Percentiles rank a stretch among this genome's conserved stretches.
Conservation (phyloP, 1,139 yeast genomes). For the Saccharomyces hybrid region DNA sequence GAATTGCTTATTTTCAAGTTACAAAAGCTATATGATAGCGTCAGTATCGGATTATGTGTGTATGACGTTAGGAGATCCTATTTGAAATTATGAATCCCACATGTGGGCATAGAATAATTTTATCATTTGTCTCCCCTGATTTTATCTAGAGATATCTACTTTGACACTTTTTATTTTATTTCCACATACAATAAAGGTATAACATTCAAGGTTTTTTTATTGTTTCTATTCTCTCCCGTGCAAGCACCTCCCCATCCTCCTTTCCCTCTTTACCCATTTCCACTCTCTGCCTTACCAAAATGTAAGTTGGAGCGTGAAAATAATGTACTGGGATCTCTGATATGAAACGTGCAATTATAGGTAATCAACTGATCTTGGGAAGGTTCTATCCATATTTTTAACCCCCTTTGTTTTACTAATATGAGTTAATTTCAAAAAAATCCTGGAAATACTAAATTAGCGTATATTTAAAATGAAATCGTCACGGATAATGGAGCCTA, state of each 20-base stretch:
- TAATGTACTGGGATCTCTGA: background rate
- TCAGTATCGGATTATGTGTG: background rate
- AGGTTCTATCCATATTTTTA: too few relatives aligned
- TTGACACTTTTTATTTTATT: too few relatives aligned
- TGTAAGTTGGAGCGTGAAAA: background rate
- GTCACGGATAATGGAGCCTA: background rate
- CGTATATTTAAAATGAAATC: background rate
- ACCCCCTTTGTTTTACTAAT: background rate
- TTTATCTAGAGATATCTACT: background rate
- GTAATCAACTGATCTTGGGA: background rate
- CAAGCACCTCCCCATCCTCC: background rate
- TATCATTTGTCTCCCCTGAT: background rate
- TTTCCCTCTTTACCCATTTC: background rate
- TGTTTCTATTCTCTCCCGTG: background rate
- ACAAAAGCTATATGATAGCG: background rate
- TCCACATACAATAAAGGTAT: background rate
- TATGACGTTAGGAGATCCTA: background rate
- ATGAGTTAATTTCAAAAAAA: background rate
- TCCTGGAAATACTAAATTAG: background rate
- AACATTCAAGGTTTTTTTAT: background rate
- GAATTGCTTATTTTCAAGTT: background rate
- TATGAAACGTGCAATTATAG: background rate
- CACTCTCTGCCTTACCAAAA: background rate
- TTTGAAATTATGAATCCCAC: background rate
- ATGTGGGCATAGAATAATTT: background rate